phyloP scores from a whole-genome alignment of 768 basidiomycete species.

The Hygrophoropsis aurantiaca region DNA sequence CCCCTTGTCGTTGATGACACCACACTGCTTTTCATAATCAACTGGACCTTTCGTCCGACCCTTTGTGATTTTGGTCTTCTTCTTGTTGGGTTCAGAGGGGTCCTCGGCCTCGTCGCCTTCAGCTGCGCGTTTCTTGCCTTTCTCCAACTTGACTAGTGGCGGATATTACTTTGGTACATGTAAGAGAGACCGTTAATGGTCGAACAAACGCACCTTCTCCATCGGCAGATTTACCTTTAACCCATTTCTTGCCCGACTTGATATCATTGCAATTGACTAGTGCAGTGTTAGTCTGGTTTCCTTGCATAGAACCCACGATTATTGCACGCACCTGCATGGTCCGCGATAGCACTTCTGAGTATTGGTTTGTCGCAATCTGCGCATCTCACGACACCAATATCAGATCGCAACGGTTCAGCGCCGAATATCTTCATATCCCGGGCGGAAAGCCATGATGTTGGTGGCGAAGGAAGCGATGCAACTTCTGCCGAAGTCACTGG shows the following conservation, averaged over 20 bases:
- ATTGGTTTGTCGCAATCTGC: conserved; percentile 81
- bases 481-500: conserved; percentile 32
- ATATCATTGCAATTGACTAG: conserved; percentile 64
- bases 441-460: conserved; percentile 82
- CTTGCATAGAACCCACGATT: too few species aligned
- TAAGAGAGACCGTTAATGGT: conserved; percentile 1
- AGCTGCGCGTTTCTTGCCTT: conserved; percentile 79
- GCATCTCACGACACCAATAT: conserved; percentile 70
- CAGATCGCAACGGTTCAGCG: conserved; percentile 68
- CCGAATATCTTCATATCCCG: conserved; percentile 90
- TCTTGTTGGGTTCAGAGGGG: conserved; percentile 65
- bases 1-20: conserved; percentile 95
- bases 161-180: conserved; percentile 8
- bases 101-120: conserved; percentile 71
- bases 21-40: conserved; percentile 90
- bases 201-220: conserved; percentile 40
- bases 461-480: conserved; percentile 61
- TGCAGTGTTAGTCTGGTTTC: conserved; percentile 8
- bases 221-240: conserved; percentile 53
- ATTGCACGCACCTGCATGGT: conserved; percentile 71
- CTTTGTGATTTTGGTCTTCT: conserved; percentile 81
- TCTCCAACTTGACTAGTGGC: conserved; percentile 38
- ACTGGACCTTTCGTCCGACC: conserved; percentile 83
- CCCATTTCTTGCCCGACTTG: conserved; percentile 52
- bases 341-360: conserved; percentile 68